Evolutionary conservation across 1,139 yeast species (phyloP), one percentile per base, ranked within the genome.

Genomic region (Hansenula lynferdii): DNA sequence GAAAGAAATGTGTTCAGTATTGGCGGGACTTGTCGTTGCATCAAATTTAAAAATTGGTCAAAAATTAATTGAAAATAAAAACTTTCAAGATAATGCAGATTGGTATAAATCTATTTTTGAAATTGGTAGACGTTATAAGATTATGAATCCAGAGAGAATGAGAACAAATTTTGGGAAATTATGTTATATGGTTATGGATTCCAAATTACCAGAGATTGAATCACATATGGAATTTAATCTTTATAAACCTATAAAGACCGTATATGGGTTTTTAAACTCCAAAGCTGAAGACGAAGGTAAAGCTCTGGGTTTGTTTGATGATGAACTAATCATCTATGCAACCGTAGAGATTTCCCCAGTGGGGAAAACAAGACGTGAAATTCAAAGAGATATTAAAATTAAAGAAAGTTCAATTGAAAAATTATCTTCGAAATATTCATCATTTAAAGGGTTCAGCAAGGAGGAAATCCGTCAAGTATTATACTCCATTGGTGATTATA

Each of bases 161-260:
- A 69, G 87, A 42, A 83, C 78, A 49, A 77, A 79, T 3, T 83
- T 77, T 56, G 92, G 92, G 31, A 81, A 82, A 53, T 62, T 83
- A 42, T 79, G 84, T 64, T 82, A 81, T 57, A 83, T 82, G 83
- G 77, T 83, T 33, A 83, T 83, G 89, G 92, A 82, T 55, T 82
- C 90, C 2, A 63, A 84, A 38, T 60, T 80, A 31, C 83, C 85
- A 0, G 86, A 82, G 48, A 75, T 83, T 42, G 72, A 70, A 45
- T 75, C 73, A 15, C 77, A 78, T 36, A 70, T 82, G 76, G 89
- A 79, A 44, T 83, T 83, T 56, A 85, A 82, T 56, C 61, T 82
- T 7, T 80, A 77, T 60, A 77, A 75, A 51, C 90, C 90, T 0
- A 71, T 83, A 39, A 67, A 70, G 43, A 82, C 90, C 0, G 83